These are phyloP conservation scores for Monosporascus sp. DNA, from an alignment of 2,329 filamentous ascomycete species.

Conservation along the genomic window DNA sequence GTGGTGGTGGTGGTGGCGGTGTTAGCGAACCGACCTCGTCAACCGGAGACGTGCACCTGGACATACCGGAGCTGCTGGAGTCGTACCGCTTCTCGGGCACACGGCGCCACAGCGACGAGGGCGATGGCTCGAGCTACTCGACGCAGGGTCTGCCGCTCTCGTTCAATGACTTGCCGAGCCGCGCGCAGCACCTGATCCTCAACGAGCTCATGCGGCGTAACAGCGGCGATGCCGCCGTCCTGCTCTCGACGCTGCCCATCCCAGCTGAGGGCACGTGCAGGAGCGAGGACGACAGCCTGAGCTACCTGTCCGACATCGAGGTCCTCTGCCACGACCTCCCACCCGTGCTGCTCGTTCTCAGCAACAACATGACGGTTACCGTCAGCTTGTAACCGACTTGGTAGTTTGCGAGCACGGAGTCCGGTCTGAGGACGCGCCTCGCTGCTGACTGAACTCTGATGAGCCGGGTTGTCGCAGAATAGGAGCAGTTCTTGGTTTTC, in stretches of 20 bases:
- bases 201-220: conserved; percentile 75
- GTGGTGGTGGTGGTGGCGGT: background rate
- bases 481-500: no score
- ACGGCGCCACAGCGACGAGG: conserved; percentile 8
- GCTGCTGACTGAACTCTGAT: no score
- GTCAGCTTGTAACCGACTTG: conserved; percentile 52
- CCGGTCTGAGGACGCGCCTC: no score
- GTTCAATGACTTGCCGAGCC: conserved; percentile 81
- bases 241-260: conserved; percentile 80
- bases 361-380: conserved; percentile 86
- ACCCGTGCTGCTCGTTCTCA: conserved; percentile 73
- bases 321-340: conserved; percentile 72
- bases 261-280: conserved; percentile 70
- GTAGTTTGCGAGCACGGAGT: background rate
- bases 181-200: conserved; percentile 79
- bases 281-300: conserved; percentile 64
- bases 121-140: conserved; percentile 39
- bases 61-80: conserved; percentile 40
- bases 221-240: conserved; percentile 58
- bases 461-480: no score
- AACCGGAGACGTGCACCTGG: conserved; percentile 29
- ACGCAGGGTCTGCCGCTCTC: conserved; percentile 64
- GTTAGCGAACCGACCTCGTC: background rate
- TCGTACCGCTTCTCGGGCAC: conserved; percentile 28
- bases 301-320: conserved; percentile 73